Conservation (phyloP, 2,329 filamentous ascomycete genomes). For the Claviceps humidiphila region DNA sequence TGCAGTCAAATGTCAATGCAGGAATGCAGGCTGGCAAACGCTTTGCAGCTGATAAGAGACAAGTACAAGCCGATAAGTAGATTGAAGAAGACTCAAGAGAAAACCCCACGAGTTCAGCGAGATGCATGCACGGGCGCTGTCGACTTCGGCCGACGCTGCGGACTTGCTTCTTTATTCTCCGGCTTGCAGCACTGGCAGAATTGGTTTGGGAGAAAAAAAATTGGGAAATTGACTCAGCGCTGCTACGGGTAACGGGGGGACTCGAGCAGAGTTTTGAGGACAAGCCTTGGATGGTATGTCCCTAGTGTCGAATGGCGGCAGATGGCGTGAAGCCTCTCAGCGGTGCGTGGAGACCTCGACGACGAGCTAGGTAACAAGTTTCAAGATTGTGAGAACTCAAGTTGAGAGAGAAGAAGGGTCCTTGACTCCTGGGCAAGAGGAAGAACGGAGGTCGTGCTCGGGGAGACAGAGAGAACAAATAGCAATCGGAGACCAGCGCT, state of each 20-base stretch:
- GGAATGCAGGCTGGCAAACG: not conserved
- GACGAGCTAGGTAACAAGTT: not conserved
- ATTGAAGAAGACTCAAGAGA: no score
- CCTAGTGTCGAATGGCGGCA: not conserved
- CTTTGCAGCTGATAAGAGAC: not conserved
- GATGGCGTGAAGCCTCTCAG: slow-evolving; percentile 1
- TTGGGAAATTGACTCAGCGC: not conserved
- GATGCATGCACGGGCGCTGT: not conserved
- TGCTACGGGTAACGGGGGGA: not conserved
- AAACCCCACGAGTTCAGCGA: not conserved
- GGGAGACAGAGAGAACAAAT: no score
- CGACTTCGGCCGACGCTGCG: no score
- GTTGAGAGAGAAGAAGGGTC: no score
- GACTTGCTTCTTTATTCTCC: not conserved
- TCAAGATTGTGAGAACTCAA: not conserved
- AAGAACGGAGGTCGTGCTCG: no score
- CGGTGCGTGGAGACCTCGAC: not conserved
- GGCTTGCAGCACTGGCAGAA: not conserved
- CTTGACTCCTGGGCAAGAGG: no score
- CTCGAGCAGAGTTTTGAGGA: slow-evolving; percentile 5
- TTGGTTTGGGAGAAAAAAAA: not conserved
- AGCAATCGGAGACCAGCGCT: no score
- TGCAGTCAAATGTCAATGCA: not conserved
- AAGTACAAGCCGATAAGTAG: not conserved
- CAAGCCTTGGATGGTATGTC: slow-evolving; percentile 2